A percentile compares a stretch with the other conserved stretches of the same genome.
Evolutionary conservation across 202 grass and related monocot species (phyloP).

Genomic region (Panicum virgatum): DNA sequence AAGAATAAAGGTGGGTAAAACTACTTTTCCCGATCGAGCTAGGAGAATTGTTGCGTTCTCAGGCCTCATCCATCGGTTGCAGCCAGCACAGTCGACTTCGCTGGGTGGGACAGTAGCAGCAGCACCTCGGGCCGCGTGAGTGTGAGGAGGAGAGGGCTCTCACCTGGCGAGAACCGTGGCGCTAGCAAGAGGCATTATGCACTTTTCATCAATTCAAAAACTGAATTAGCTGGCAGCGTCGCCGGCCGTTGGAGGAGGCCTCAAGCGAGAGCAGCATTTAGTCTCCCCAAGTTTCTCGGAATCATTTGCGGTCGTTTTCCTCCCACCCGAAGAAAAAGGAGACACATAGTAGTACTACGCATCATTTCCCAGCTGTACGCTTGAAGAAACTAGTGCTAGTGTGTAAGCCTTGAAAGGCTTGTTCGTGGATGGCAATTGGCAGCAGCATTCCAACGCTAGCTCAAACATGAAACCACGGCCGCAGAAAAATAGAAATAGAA

Average conservation of each 20-base stretch:
- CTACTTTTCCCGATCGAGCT: no score
- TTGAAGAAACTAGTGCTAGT: neutral
- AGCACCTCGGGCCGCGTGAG: no score
- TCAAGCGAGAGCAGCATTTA: no score
- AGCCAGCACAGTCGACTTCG: no score
- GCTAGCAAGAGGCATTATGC: no score
- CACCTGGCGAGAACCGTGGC: no score
- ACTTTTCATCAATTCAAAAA: no score
- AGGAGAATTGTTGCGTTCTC: neutral
- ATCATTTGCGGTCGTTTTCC: neutral
- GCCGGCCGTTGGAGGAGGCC: no score
- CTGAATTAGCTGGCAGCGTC: no score
- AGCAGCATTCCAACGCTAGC: no score
- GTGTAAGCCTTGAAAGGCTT: neutral
- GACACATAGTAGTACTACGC: neutral
- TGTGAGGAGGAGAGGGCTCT: no score
- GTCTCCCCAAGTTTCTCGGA: conserved; percentile 15
- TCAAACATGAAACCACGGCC: neutral
- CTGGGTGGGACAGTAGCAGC: neutral
- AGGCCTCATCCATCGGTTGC: no score
- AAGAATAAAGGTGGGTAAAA: neutral
- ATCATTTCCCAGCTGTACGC: neutral
- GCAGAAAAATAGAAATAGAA: neutral
- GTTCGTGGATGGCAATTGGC: neutral
- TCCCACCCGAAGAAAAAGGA: neutral